Percentiles rank a stretch among this genome's conserved stretches.
These are phyloP conservation scores for Colletotrichum zoysiae DNA, from an alignment of 2,329 filamentous ascomycete genomes.

Conservation along the genomic window DNA sequence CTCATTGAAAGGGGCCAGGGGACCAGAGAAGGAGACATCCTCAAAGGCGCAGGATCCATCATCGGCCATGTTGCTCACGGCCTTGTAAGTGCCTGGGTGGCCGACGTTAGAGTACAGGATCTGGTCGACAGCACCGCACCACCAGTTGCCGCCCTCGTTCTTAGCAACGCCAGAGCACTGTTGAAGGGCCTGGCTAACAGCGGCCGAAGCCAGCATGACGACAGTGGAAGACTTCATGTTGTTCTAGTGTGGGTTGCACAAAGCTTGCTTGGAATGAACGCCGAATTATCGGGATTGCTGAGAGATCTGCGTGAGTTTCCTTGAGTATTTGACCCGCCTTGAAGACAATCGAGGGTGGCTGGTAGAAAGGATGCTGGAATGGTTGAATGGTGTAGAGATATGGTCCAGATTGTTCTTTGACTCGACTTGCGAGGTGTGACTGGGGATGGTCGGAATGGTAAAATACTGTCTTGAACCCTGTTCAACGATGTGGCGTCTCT, in stretches of 20 bases:
- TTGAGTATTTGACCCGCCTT: constrained; percentile 29
- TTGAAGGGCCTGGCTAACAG: constrained; percentile 50
- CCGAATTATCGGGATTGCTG: constrained; percentile 17
- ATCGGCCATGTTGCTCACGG: constrained; percentile 71
- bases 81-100: constrained; percentile 72
- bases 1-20: constrained; percentile 76
- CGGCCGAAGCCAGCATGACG: constrained; percentile 47
- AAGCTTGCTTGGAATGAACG: constrained; percentile 25
- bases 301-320: constrained; percentile 18
- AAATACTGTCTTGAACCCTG: constrained; percentile 33
- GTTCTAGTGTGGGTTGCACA: constrained; percentile 27
- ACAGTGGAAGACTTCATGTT: constrained; percentile 50
- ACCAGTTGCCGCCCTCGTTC: constrained; percentile 70
- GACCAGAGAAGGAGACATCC: constrained; percentile 67
- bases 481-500: constrained; percentile 31
- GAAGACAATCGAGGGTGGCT: constrained; percentile 15
- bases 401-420: constrained; percentile 38
- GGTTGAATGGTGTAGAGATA: constrained; percentile 3
- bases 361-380: constrained; percentile 28
- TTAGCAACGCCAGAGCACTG: constrained; percentile 52
- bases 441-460: constrained; percentile 16
- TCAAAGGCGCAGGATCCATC: constrained; percentile 66
- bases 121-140: constrained; percentile 73
- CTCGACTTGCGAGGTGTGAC: constrained; percentile 29
- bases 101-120: constrained; percentile 75